These are phyloP conservation scores for Tilletia setariae DNA, from an alignment of 1,284 basidiomycete genomes.

Conservation along the genomic window DNA sequence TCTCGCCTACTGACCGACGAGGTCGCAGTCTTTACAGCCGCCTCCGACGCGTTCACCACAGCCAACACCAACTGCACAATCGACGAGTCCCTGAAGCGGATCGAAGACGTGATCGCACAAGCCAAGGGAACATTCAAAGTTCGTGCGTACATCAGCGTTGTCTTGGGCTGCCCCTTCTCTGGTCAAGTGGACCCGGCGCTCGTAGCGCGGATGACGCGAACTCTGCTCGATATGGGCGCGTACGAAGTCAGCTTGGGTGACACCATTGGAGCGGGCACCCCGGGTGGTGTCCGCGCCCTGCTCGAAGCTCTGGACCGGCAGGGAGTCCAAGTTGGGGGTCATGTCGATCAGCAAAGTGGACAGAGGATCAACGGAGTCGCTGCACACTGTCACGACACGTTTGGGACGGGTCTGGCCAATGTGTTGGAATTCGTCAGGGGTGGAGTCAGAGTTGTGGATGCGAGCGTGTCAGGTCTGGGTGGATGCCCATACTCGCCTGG, in stretches of 20 bases:
- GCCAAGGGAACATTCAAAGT: constrained; percentile 67
- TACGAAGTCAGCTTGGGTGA: constrained; percentile 90
- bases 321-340: not conserved
- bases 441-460: constrained; percentile 60
- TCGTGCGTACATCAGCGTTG: constrained; percentile 76
- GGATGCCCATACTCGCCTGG: constrained; percentile 95
- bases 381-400: constrained; percentile 82
- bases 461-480: constrained; percentile 78
- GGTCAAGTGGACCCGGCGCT: constrained; percentile 68
- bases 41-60: constrained; percentile 75
- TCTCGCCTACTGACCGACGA: constrained; percentile 64
- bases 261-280: constrained; percentile 83
- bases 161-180: constrained; percentile 75
- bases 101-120: constrained; percentile 65
- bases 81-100: constrained; percentile 67
- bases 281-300: constrained; percentile 66
- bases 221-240: constrained; percentile 81
- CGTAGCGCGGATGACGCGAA: constrained; percentile 70
- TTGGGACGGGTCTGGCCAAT: constrained; percentile 68
- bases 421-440: constrained; percentile 56
- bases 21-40: constrained; percentile 83
- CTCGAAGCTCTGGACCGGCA: constrained; percentile 58
- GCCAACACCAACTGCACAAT: constrained; percentile 81
- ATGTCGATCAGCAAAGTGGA: not conserved
- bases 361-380: constrained; percentile 17